These are phyloP conservation scores for Populus pruinosa DNA, from an alignment of 345 rosid species.

Conservation along the genomic window DNA sequence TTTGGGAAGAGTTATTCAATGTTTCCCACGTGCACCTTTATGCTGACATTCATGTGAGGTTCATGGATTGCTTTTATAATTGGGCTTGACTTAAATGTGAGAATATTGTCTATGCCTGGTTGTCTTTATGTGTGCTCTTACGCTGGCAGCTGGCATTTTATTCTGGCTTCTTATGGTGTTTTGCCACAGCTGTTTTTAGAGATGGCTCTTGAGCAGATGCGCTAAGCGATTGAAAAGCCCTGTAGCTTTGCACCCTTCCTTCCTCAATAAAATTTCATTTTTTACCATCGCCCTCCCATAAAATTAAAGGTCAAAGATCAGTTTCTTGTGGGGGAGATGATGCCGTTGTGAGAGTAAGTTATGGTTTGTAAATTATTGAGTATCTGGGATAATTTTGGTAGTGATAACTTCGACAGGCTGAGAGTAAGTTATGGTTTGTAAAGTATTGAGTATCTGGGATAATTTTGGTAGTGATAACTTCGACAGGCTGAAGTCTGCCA, in stretches of 20 bases:
- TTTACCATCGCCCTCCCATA: neutral
- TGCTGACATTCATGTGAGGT: neutral
- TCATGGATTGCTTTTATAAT: neutral
- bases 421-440: neutral
- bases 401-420: no score
- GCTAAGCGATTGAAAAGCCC: neutral
- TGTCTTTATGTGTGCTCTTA: neutral
- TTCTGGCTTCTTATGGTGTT: neutral
- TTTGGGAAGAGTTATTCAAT: neutral
- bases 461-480: neutral
- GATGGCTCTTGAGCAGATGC: neutral
- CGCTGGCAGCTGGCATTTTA: neutral
- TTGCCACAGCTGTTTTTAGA: neutral
- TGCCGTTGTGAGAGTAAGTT: neutral
- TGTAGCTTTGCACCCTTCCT: neutral
- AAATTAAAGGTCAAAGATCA: neutral
- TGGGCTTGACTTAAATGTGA: neutral
- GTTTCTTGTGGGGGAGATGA: neutral
- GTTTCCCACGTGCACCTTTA: neutral
- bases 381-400: neutral
- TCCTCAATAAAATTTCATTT: neutral
- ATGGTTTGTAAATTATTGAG: neutral
- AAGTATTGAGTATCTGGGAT: neutral
- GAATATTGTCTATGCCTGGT: neutral
- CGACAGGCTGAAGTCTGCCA: neutral